Conservation (phyloP, 2,329 filamentous ascomycete genomes). For the Penicillium sp. region DNA sequence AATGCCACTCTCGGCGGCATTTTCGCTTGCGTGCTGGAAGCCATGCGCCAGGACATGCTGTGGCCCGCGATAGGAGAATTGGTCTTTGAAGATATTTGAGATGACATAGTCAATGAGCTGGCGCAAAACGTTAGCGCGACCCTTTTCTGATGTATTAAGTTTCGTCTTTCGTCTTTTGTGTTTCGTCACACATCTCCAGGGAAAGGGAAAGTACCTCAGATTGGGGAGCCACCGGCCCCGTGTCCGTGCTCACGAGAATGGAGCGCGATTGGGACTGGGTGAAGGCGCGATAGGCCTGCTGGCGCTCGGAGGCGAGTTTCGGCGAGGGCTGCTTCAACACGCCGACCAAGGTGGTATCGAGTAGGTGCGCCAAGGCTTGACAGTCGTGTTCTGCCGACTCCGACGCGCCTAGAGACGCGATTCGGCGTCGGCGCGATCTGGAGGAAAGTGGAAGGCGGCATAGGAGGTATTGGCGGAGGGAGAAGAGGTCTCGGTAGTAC, state of each 20-base stretch:
- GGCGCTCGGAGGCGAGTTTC: conserved; percentile 43
- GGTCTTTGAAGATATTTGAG: conserved; percentile 73
- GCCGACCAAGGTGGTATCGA: conserved; percentile 74
- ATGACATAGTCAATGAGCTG: conserved; percentile 79
- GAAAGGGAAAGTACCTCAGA: conserved; percentile 60
- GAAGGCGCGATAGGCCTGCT: conserved; percentile 63
- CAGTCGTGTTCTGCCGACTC: conserved; percentile 6
- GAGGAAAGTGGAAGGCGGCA: conserved; percentile 69
- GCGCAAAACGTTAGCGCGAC: background rate
- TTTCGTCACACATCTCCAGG: conserved; percentile 1
- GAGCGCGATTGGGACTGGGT: conserved; percentile 62
- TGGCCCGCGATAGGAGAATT: conserved; percentile 57
- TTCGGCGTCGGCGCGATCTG: conserved; percentile 54
- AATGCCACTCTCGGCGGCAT: conserved; percentile 54
- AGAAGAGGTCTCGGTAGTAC: conserved; percentile 69
- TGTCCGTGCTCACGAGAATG: conserved; percentile 39
- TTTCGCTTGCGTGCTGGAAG: conserved; percentile 59
- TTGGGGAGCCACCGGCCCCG: conserved; percentile 58
- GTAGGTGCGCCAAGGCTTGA: conserved; percentile 55
- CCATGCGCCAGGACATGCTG: conserved; percentile 84
- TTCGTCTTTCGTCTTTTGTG: conserved; percentile 4
- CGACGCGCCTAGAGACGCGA: conserved; percentile 37
- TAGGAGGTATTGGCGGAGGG: conserved; percentile 73
- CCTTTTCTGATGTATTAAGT: background rate
- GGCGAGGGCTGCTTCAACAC: conserved; percentile 41